These are phyloP conservation scores for Arachnopeziza araneosa DNA, from an alignment of 2,329 filamentous ascomycete species.

Conservation along the genomic window DNA sequence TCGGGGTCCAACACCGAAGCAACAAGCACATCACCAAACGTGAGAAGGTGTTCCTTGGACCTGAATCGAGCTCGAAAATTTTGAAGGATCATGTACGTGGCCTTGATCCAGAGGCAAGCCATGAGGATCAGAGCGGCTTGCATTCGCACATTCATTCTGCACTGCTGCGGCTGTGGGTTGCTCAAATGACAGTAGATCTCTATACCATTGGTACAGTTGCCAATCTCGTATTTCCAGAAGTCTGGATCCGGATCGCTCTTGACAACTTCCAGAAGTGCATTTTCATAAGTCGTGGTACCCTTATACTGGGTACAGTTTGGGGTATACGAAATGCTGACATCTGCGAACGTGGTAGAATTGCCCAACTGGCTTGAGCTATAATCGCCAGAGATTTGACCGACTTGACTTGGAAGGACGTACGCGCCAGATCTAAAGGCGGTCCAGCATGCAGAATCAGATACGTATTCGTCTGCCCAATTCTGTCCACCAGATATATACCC, in stretches of 20 bases:
- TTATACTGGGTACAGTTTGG: not conserved
- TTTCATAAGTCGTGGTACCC: not conserved
- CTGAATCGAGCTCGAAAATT: constrained; percentile 11
- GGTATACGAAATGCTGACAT: not conserved
- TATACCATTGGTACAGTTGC: not conserved
- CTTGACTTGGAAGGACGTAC: constrained; percentile 9
- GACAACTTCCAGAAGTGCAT: not conserved
- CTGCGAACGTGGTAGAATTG: not conserved
- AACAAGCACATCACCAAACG: constrained; percentile 21
- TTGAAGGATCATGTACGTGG: constrained; percentile 18
- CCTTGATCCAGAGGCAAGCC: constrained; percentile 19
- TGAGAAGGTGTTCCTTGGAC: constrained; percentile 15
- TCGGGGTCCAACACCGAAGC: constrained; percentile 19
- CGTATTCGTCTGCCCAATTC: no score
- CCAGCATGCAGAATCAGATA: constrained; percentile 13
- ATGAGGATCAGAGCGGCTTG: constrained; percentile 18
- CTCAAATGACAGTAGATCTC: constrained; percentile 2
- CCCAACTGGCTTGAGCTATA: not conserved
- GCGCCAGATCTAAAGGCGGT: constrained; percentile 11
- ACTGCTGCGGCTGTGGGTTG: constrained; percentile 8
- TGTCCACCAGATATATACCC: no score
- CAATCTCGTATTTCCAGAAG: not conserved
- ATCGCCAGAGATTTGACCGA: not conserved
- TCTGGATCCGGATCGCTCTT: no score
- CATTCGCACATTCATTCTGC: constrained; percentile 18